Evolutionary conservation across 225 moss, liverwort and hornwort species (phyloP).

Genomic region (Pseudoscleropodium purum): DNA sequence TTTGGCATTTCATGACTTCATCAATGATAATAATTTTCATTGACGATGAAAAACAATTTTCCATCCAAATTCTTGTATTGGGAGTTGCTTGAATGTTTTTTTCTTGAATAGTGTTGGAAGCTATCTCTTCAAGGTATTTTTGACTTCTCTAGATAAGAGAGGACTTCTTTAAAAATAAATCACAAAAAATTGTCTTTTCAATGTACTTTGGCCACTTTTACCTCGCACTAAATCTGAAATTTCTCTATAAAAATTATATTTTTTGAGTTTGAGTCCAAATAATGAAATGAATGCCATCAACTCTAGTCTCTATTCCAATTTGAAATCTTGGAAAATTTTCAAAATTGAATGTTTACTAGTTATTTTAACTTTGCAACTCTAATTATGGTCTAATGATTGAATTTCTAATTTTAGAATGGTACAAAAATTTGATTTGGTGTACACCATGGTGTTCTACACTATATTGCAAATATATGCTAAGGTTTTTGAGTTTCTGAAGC

Average conservation of each 20-base stretch:
- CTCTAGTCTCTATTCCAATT: background rate
- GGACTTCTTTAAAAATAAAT: background rate
- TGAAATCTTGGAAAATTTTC: background rate
- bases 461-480: accelerated
- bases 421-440: background rate
- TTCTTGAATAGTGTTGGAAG: background rate
- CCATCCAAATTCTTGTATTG: background rate
- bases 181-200: background rate
- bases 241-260: background rate
- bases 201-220: too few species aligned
- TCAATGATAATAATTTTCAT: background rate
- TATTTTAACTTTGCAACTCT: background rate
- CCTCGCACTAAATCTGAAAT: accelerated
- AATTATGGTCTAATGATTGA: accelerated
- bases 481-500: background rate
- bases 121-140: too few species aligned
- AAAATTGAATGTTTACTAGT: background rate
- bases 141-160: background rate
- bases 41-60: accelerated
- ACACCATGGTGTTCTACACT: background rate
- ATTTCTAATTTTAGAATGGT: background rate
- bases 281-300: background rate
- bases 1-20: background rate
- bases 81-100: background rate
- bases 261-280: too few species aligned